Evolutionary conservation across 1,284 basidiomycete species (phyloP), one percentile per base, ranked within the genome.

Genomic region (Cryptococcus deneoformans): DNA sequence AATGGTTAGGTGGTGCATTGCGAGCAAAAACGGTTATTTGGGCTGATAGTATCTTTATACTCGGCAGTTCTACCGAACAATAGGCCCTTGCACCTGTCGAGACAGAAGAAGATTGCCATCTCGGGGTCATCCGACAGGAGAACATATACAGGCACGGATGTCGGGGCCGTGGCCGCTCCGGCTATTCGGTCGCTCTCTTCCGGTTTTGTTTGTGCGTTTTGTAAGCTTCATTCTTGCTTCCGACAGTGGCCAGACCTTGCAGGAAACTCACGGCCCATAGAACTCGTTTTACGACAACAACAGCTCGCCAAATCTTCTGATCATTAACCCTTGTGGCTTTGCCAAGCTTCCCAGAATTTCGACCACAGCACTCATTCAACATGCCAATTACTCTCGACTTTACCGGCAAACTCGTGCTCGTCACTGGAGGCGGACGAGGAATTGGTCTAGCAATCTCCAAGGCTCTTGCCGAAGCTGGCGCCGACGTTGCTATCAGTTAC

Each of bases 391-490:
- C 48, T 20, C 35, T 58, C 45, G 57, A 58, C 45, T 58, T 58
- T 43, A 46, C 29, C 5, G 53, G 43, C 7, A 58, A 52, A 20
- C 50, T 52, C 40, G 53, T 61, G 9, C 47, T 61, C 20, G 50
- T 61, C 37, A 61, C 60, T 5, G 60, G 60, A 16, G 60, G 60
- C 34, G 56, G 56, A 38, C 46, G 60, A 54, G 63, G 82, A 44
- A 82, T 83, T 51, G 83, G 83, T 3, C 67, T 63, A n/a, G 82
- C 77, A 8, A 79, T 79, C 58, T 78, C 80, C 55, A 70, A 70
- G 46, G 79, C 80, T 3, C 75, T 81, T 54, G 81, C 81, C 8
- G 64, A 75, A 66, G 73, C 67, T 46, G 75, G 75, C 12, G 76
- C 75, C 6, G 63, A 64, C 34, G 46, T 75, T 2, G 68, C 65